These are phyloP conservation scores for Grosmannia serpens DNA, from an alignment of 2,329 filamentous ascomycete genomes.

Conservation along the genomic window DNA sequence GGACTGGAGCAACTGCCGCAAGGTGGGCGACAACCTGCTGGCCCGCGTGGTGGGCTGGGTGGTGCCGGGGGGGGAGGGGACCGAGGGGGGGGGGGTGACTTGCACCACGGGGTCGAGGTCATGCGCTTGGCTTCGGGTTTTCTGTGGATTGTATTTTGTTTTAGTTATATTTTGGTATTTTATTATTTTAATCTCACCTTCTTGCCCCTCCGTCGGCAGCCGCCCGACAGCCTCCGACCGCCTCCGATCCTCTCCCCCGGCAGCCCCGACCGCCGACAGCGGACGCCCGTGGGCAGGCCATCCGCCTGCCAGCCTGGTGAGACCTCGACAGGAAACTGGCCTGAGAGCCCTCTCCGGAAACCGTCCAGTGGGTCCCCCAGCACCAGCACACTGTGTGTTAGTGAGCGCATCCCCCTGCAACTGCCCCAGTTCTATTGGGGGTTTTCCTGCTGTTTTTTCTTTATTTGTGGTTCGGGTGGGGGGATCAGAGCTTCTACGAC, in stretches of 20 bases:
- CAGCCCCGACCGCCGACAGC: not conserved
- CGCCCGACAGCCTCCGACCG: not conserved
- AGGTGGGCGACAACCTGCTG: conserved; percentile 89
- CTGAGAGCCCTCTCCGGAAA: no score
- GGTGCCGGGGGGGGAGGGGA: conserved; percentile 64
- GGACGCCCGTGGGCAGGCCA: not conserved
- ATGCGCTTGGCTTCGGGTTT: no score
- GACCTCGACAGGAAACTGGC: no score
- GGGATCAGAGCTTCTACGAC: no score
- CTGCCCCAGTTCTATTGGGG: no score
- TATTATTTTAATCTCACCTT: not conserved
- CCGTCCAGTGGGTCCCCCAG: no score
- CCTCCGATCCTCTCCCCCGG: not conserved
- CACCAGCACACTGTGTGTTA: no score
- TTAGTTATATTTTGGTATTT: not conserved
- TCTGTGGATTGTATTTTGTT: not conserved
- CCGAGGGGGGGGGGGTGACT: no score
- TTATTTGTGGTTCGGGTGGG: no score
- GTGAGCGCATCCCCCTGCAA: no score
- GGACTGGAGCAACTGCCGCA: conserved; percentile 93
- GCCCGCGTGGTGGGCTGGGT: conserved; percentile 92
- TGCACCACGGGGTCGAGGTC: no score
- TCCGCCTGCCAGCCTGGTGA: not conserved
- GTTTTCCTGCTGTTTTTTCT: no score
- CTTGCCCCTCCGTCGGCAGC: not conserved